Percentiles rank a stretch among this genome's conserved stretches.
Conservation (phyloP, 345 rosid species). For the Ceriops decandra region DNA sequence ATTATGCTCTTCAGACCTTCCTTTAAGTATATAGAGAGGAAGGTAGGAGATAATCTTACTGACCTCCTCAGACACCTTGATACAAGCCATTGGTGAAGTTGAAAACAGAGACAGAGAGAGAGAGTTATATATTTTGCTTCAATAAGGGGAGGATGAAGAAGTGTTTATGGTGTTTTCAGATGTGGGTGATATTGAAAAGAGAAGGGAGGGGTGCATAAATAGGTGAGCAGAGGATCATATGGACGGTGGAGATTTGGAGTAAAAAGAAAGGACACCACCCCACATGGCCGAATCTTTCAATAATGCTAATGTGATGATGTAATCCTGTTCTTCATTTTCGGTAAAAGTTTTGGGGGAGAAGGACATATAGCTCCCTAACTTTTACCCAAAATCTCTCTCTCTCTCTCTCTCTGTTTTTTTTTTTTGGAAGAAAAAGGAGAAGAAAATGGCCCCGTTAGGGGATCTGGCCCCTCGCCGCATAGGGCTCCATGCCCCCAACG, state of each 20-base stretch:
- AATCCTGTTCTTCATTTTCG: too few species aligned
- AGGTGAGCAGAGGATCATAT: slow-evolving; percentile 29
- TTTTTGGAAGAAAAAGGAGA: too few species aligned
- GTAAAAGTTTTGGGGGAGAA: too few species aligned
- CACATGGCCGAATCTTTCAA: too few species aligned
- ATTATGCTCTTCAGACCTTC: neutral
- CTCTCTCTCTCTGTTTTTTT: too few species aligned
- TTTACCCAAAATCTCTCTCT: too few species aligned
- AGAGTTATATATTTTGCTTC: neutral
- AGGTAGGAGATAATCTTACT: slow-evolving; percentile 17
- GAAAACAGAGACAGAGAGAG: neutral
- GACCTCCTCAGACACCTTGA: slow-evolving; percentile 53
- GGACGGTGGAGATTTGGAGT: slow-evolving; percentile 49
- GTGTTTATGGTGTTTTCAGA: neutral
- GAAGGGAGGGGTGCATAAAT: slow-evolving; percentile 35
- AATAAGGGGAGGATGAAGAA: slow-evolving; percentile 20
- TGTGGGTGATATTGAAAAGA: slow-evolving; percentile 15
- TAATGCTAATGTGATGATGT: too few species aligned
- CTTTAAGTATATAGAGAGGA: neutral
- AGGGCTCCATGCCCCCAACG: too few species aligned
- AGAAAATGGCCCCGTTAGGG: too few species aligned
- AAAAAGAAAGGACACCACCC: neutral
- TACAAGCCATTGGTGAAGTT: slow-evolving; percentile 42
- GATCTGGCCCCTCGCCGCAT: too few species aligned
- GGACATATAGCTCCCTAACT: too few species aligned